These are phyloP conservation scores for Centrapalus pauciflorus DNA, from an alignment of 129 eudicot species.

Conservation along the genomic window DNA sequence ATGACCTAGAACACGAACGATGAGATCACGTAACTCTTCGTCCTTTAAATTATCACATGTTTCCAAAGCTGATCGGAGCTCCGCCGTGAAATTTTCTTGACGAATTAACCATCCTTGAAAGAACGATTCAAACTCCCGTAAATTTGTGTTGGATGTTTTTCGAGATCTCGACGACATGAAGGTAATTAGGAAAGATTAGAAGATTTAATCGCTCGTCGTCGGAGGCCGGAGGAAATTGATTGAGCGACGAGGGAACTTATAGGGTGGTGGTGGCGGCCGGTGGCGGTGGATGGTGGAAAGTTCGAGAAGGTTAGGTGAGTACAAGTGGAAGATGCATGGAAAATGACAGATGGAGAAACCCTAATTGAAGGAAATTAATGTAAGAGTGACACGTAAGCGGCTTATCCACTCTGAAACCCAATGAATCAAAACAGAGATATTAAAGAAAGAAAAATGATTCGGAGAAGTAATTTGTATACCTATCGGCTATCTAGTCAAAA, in stretches of 20 bases:
- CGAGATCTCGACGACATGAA: slow-evolving; percentile 7
- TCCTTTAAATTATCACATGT: neutral
- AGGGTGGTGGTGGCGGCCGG: slow-evolving; percentile 17
- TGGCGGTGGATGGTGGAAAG: neutral
- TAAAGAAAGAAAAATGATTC: no score
- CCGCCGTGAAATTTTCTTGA: slow-evolving; percentile 33
- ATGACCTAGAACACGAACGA: slow-evolving; percentile 41
- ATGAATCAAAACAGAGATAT: neutral
- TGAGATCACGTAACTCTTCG: slow-evolving; percentile 15
- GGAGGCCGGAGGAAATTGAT: neutral
- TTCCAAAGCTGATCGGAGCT: slow-evolving; percentile 28
- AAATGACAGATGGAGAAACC: slow-evolving; percentile 24
- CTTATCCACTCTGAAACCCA: neutral
- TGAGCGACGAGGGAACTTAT: neutral
- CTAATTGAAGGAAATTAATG: neutral
- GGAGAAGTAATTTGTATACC: no score
- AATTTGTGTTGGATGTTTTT: neutral
- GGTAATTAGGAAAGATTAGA: neutral
- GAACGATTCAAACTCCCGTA: slow-evolving; percentile 28
- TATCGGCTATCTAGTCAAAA: no score
- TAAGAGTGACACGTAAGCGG: slow-evolving; percentile 6
- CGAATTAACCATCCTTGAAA: slow-evolving; percentile 51
- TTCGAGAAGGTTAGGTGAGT: neutral
- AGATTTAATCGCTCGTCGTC: no score
- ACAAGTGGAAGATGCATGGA: slow-evolving; percentile 9